Evolutionary conservation across 1,284 basidiomycete species (phyloP).

Genomic region (Chalciporus sp.): DNA sequence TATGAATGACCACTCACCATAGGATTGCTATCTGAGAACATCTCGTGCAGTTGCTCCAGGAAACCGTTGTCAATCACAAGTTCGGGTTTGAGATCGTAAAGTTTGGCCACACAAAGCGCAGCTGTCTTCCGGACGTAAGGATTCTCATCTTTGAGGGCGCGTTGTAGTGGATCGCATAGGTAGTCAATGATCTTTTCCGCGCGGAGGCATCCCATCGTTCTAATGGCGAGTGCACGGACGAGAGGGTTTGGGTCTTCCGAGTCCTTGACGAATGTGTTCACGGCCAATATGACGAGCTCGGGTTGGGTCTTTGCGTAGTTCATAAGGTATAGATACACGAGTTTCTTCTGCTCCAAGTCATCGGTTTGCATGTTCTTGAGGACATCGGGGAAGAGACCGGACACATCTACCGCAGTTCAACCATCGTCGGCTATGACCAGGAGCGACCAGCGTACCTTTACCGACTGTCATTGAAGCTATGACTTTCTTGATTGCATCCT

Average conservation of each 20-base stretch:
- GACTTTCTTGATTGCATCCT: conserved; percentile 97
- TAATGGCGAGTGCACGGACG: conserved; percentile 93
- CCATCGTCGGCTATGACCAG: conserved; percentile 2
- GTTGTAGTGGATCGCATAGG: conserved; percentile 90
- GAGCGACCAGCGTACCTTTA: conserved; percentile 60
- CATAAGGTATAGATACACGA: conserved; percentile 98
- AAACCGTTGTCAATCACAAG: conserved; percentile 96
- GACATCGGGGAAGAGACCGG: conserved; percentile 95
- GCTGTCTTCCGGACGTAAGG: conserved; percentile 98
- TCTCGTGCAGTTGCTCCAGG: conserved; percentile 83
- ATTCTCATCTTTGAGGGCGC: conserved; percentile 91
- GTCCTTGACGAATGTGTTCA: conserved; percentile 99
- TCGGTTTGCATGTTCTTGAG: conserved; percentile 99
- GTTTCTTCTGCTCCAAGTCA: conserved; percentile 93
- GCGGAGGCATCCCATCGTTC: conserved; percentile 96
- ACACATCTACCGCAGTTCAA: conserved; percentile 66
- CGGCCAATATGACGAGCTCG: conserved; percentile 94
- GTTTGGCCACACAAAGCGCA: conserved; percentile 93
- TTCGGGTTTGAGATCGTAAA: conserved; percentile 96
- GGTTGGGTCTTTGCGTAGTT: conserved; percentile 99
- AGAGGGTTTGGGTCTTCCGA: conserved; percentile 96
- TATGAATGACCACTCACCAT: conserved; percentile 65
- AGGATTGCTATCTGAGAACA: conserved; percentile 95
- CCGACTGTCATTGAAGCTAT: conserved; percentile 97
- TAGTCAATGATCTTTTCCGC: conserved; percentile 99